Percentiles rank a stretch among this genome's conserved stretches.
Conservation (phyloP, 2,329 filamentous ascomycete genomes). For the Fusarium sororula region DNA sequence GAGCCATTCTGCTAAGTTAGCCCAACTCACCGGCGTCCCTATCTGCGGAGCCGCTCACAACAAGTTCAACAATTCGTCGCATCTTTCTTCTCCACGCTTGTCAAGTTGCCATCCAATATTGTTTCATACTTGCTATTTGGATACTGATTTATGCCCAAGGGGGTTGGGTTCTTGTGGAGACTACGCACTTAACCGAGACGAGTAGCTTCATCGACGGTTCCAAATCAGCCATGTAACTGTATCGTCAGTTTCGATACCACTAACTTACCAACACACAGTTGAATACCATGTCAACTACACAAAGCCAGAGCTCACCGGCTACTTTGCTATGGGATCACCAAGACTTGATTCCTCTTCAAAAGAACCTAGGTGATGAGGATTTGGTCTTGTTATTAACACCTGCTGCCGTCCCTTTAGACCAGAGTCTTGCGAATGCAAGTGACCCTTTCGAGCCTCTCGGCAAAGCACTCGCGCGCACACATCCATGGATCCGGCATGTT, state of each 20-base stretch:
- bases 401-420: conserved; percentile 58
- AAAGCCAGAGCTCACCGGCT: conserved; percentile 26
- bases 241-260: conserved; percentile 20
- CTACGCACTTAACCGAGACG: conserved; percentile 18
- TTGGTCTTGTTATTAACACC: conserved; percentile 71
- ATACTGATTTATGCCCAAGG: conserved; percentile 24
- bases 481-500: conserved; percentile 73
- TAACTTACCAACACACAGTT: conserved; percentile 2
- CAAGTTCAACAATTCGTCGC: not conserved
- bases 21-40: not conserved
- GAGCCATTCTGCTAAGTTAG: not conserved
- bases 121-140: not conserved
- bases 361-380: conserved; percentile 58
- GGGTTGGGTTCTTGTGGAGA: conserved; percentile 26
- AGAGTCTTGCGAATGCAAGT: conserved; percentile 52
- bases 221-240: conserved; percentile 35
- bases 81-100: not conserved
- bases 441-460: conserved; percentile 81
- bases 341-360: conserved; percentile 58
- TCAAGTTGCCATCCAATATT: conserved; percentile 5
- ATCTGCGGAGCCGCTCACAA: not conserved
- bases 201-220: conserved; percentile 8
- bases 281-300: conserved; percentile 35
- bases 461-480: conserved; percentile 66
- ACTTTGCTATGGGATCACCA: conserved; percentile 54